phyloP scores from a whole-genome alignment of 108 stramenopile genomes.

The Nitzschia sp. region DNA sequence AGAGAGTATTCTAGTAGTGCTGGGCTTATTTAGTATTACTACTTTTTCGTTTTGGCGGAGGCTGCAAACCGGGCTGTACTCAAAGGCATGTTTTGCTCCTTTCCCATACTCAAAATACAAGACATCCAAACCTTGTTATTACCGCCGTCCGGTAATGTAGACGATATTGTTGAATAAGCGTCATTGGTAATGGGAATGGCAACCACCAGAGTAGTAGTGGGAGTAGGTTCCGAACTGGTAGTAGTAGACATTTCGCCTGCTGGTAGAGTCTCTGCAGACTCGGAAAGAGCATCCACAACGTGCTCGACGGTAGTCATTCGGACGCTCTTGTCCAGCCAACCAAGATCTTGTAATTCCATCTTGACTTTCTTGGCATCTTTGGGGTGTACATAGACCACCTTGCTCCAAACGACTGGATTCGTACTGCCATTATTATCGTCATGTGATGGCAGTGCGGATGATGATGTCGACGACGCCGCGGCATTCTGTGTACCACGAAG shows the following conservation, averaged over 20 bases:
- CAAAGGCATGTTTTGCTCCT: constrained; percentile 32
- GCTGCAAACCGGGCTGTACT: constrained; percentile 41
- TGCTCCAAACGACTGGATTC: constrained; percentile 11
- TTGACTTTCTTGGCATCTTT: constrained; percentile 64
- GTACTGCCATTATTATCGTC: not conserved
- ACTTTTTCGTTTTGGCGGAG: no score
- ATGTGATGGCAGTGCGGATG: not conserved
- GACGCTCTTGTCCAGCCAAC: constrained; percentile 63
- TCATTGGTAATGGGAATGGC: constrained; percentile 56
- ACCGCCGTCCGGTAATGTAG: not conserved
- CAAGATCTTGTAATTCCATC: constrained; percentile 39
- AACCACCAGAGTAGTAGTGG: constrained; percentile 33
- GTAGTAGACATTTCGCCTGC: no score
- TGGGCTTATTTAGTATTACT: no score
- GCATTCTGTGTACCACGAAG: not conserved
- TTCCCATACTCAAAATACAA: constrained; percentile 7
- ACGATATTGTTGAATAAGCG: not conserved
- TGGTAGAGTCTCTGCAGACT: no score
- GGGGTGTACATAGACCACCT: constrained; percentile 65
- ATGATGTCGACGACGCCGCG: not conserved
- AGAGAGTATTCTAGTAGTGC: no score
- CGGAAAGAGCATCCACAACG: no score
- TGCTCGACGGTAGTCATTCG: constrained; percentile 56
- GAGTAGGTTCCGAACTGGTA: no score
- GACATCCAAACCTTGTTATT: not conserved